Evolutionary conservation across 2,329 filamentous ascomycete genomes (phyloP), one percentile per base, ranked within the genome.

Genomic region (Botryotinia globosa): DNA sequence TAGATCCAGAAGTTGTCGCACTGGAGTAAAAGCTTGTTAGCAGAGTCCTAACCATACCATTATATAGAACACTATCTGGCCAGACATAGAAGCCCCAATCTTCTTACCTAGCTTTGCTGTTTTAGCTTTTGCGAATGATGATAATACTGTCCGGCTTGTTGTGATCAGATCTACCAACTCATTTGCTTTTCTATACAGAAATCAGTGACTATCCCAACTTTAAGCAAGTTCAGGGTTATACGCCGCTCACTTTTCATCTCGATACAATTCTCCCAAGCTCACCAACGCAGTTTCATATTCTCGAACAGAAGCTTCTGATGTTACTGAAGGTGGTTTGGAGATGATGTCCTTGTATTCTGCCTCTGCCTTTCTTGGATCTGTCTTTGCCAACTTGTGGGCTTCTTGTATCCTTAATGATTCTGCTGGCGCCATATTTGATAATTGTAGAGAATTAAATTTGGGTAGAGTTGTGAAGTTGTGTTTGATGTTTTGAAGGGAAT

Each of bases 41-140:
- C 58, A 22, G 37, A 34, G 42, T 56, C 10, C 45, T 44, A 18
- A 18, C 22, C 7, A 16, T 20, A 45, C 14, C 22, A 42, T 48
- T 42, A 59, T 58, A 58, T 34, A 44, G 18, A 68, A 2, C n/a
- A 18, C 29, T 56, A 34, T 44, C 16, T 72, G 51, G 25, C n/a
- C 37, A 61, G 29, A n/a, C 16, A n/a, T 10, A 9, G 8, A 66
- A 42, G 37, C 42, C 32, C 37, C 22, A 8, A 29, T 59, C 62
- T 66, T 75, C 91, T 77, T 90, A 98, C 96, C 94, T 75, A 99
- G 87, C 85, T 99, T 99, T 72, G 96, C 93, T 45, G 96, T 98
- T 89, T 99, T 99, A 75, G 97, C 96, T 87, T 98, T 98, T 77
- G 96, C 96, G 83, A 99, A 98, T 76, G 93, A 96, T 73, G 95